phyloP scores from a whole-genome alignment of 345 rosid species.

The Brassica nigra region DNA sequence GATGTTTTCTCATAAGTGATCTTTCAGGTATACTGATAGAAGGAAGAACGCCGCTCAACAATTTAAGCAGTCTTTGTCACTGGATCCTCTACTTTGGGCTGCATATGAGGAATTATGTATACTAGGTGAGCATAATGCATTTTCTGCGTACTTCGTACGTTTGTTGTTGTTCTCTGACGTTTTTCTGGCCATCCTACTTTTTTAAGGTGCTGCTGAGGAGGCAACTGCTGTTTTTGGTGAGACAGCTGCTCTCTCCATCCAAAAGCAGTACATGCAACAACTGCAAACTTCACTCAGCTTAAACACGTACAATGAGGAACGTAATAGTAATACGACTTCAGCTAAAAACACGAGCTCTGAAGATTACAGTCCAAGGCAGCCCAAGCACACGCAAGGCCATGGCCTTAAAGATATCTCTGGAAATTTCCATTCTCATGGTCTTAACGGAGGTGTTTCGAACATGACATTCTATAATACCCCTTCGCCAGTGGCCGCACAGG shows the following conservation, averaged over 20 bases:
- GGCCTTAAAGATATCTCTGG: constrained; percentile 72
- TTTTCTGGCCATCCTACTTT: constrained; percentile 1
- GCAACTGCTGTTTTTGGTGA: constrained; percentile 84
- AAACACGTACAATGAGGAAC: constrained; percentile 60
- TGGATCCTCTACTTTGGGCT: constrained; percentile 93
- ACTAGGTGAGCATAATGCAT: constrained; percentile 59
- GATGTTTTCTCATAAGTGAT: constrained; percentile 31
- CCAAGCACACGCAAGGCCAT: constrained; percentile 67
- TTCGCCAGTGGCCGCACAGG: constrained; percentile 86
- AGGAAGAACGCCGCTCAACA: constrained; percentile 78
- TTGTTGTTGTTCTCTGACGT: constrained; percentile 18
- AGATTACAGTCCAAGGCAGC: constrained; percentile 69
- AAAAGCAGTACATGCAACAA: constrained; percentile 70
- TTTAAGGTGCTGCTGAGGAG: constrained; percentile 90
- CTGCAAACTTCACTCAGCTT: constrained; percentile 49
- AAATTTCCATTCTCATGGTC: constrained; percentile 68
- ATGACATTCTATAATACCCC: constrained; percentile 82
- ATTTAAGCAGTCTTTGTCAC: constrained; percentile 77
- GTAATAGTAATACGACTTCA: constrained; percentile 46
- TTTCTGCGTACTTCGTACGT: constrained; percentile 7
- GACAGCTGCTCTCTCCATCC: constrained; percentile 78
- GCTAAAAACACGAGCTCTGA: constrained; percentile 51
- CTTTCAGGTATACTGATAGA: constrained; percentile 88
- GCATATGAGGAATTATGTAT: constrained; percentile 92
- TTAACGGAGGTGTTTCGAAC: constrained; percentile 70